A percentile compares a stretch with the other conserved stretches of the same genome.
These are phyloP conservation scores for Diaporthe helianthi DNA, from an alignment of 2,329 filamentous ascomycete genomes.

Conservation along the genomic window DNA sequence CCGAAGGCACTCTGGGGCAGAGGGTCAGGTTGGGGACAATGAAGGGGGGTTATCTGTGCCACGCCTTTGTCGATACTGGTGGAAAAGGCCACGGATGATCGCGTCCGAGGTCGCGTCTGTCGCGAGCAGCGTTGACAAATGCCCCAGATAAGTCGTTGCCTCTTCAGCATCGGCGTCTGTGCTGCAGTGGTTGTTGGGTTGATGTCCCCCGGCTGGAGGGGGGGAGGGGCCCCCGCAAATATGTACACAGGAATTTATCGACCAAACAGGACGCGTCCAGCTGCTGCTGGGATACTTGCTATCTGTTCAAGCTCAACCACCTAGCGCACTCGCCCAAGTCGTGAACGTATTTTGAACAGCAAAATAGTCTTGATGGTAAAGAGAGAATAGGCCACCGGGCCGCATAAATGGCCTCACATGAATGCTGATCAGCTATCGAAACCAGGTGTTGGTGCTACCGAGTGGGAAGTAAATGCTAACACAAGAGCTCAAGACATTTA, in stretches of 20 bases:
- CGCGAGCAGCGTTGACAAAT: constrained; percentile 14
- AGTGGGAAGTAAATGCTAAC: background rate
- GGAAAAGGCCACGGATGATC: background rate
- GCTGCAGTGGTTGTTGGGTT: constrained; percentile 13
- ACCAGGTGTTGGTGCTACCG: background rate
- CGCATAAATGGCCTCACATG: background rate
- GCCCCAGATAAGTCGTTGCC: constrained; percentile 25
- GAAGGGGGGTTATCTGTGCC: background rate
- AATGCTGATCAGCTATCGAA: background rate
- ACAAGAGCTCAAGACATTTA: background rate
- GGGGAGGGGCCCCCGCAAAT: constrained; percentile 23
- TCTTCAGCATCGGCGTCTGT: constrained; percentile 20
- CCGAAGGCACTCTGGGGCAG: background rate
- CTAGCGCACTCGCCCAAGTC: background rate
- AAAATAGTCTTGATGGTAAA: background rate
- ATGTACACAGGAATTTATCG: constrained; percentile 22
- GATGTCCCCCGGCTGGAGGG: background rate
- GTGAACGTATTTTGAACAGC: background rate
- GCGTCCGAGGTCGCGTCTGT: constrained; percentile 12
- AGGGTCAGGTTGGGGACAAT: background rate
- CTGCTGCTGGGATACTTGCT: constrained; percentile 16
- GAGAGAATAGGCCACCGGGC: background rate
- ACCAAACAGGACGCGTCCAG: constrained; percentile 22
- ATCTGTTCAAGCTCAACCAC: constrained; percentile 11
- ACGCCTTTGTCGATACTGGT: background rate